Conservation (phyloP, 2,329 filamentous ascomycete genomes). For the Fusarium sp. region DNA sequence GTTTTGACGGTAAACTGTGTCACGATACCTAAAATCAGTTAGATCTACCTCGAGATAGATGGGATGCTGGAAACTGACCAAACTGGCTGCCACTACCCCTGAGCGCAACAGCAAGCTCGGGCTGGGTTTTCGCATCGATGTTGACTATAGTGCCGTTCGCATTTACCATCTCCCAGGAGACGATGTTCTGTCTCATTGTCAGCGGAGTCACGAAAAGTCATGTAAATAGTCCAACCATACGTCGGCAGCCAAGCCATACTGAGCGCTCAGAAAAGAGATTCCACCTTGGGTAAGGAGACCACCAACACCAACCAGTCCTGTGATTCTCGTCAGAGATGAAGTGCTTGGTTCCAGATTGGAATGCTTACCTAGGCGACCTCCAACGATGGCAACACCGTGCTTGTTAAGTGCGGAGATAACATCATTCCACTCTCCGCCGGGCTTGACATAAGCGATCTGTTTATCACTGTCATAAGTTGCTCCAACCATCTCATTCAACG, state of each 20-base stretch:
- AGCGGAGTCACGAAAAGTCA: accelerated
- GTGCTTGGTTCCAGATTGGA: accelerated
- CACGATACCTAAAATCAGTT: background rate
- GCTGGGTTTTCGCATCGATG: background rate
- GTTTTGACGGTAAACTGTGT: constrained; percentile 8
- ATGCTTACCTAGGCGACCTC: constrained; percentile 5
- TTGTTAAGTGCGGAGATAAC: constrained; percentile 3
- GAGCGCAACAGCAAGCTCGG: constrained; percentile 13
- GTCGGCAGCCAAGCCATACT: constrained; percentile 22
- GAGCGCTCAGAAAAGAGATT: constrained; percentile 19
- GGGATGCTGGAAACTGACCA: background rate
- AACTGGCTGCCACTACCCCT: constrained; percentile 26
- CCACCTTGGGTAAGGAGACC: constrained; percentile 11
- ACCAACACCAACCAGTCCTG: constrained; percentile 17
- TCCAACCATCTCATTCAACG: constrained; percentile 5
- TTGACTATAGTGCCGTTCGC: constrained; percentile 19
- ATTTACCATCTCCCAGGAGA: constrained; percentile 18
- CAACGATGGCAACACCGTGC: constrained; percentile 2
- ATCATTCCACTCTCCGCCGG: constrained; percentile 28
- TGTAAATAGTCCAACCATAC: background rate
- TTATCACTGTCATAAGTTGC: constrained; percentile 11
- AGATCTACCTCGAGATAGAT: accelerated
- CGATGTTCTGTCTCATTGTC: background rate
- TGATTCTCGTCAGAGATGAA: accelerated
- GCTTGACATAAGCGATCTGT: constrained; percentile 19